These are phyloP conservation scores for Cucurbita maxima DNA, from an alignment of 306 rosid species.

Conservation along the genomic window DNA sequence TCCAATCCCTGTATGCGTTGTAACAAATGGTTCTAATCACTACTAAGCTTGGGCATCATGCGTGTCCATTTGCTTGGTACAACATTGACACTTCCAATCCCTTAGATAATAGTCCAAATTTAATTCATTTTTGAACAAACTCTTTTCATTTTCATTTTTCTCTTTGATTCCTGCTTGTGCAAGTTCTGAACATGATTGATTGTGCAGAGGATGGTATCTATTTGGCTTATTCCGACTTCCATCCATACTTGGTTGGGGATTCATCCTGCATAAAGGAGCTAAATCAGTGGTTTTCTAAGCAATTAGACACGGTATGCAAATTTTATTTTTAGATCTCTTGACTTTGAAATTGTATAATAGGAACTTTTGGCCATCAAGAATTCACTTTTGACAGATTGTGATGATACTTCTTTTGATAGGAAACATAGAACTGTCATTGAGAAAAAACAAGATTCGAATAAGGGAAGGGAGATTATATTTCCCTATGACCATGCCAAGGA, in stretches of 20 bases:
- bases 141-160: not conserved
- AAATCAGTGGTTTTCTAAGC: slow-evolving; percentile 93
- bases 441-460: not conserved
- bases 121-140: not conserved
- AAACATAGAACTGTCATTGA: not conserved
- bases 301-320: slow-evolving; percentile 67
- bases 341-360: not conserved
- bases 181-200: slow-evolving; percentile 14
- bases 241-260: slow-evolving; percentile 73
- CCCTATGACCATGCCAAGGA: not conserved
- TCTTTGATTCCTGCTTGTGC: not conserved
- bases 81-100: not conserved
- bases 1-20: not conserved
- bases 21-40: not conserved
- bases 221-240: slow-evolving; percentile 83
- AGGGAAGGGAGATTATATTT: not conserved
- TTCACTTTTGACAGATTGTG: not conserved
- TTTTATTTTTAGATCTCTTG: not conserved
- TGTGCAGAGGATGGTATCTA: slow-evolving; percentile 79
- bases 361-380: not conserved
- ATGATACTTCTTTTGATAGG: not conserved
- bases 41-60: not conserved
- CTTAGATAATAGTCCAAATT: not conserved
- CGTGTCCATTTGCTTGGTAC: not conserved
- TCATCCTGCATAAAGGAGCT: slow-evolving; percentile 72